phyloP scores from a whole-genome alignment of 306 rosid species.

The Quercus suber region DNA sequence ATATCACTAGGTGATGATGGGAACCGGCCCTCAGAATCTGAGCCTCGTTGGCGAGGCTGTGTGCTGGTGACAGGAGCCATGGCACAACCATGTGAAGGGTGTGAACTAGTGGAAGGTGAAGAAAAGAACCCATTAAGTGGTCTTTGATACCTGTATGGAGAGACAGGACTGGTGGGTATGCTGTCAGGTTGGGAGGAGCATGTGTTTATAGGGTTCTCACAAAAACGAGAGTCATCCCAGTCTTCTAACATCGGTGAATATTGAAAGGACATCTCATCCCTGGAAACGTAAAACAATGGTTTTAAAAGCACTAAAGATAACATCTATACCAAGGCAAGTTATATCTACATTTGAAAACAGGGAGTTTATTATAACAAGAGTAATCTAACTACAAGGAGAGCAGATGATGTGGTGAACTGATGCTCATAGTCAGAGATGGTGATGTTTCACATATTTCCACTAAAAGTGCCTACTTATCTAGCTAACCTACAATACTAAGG shows the following conservation, averaged over 20 bases:
- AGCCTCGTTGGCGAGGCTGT: constrained; percentile 86
- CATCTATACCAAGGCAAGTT: background rate
- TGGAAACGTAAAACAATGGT: constrained; percentile 22
- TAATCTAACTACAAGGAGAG: background rate
- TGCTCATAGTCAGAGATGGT: background rate
- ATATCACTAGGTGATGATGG: constrained; percentile 98
- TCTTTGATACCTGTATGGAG: constrained; percentile 79
- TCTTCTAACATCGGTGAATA: constrained; percentile 99
- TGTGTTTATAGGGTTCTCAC: constrained; percentile 50
- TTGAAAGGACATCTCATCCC: constrained; percentile 81
- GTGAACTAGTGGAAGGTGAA: constrained; percentile 51
- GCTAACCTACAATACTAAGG: background rate
- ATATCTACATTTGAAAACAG: background rate
- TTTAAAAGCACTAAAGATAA: background rate
- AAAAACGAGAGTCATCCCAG: constrained; percentile 75
- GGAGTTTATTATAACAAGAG: background rate
- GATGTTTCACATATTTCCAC: background rate
- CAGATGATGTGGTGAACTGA: background rate
- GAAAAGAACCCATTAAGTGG: constrained; percentile 42
- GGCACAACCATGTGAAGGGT: constrained; percentile 48
- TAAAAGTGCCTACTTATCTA: background rate
- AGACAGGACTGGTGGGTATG: constrained; percentile 79
- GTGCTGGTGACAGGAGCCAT: constrained; percentile 39
- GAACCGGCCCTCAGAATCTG: constrained; percentile 94
- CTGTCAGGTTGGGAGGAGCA: constrained; percentile 68